Evolutionary conservation across 2,329 filamentous ascomycete genomes (phyloP).

Genomic region (Paramyrothecium roridum): DNA sequence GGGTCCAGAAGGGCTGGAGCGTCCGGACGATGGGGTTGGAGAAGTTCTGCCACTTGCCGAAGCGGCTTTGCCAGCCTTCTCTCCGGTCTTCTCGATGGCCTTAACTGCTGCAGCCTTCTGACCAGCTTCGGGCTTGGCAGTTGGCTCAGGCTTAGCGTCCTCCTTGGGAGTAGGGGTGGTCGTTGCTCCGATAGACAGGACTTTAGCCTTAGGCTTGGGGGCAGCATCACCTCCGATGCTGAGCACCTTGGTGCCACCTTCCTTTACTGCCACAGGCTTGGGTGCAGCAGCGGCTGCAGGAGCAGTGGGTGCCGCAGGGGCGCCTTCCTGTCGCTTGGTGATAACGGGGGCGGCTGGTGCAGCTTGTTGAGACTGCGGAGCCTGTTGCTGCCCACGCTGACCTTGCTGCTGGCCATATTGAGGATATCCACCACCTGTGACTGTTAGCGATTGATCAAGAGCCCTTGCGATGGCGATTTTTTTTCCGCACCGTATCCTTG

Average conservation of each 20-base stretch:
- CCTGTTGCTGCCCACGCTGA: conserved; percentile 31
- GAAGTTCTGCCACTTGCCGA: conserved; percentile 67
- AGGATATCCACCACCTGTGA: conserved; percentile 46
- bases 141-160: conserved; percentile 47
- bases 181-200: conserved; percentile 38
- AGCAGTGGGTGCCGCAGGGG: conserved; percentile 28
- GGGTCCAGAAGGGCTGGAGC: conserved; percentile 68
- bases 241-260: conserved; percentile 60
- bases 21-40: conserved; percentile 77
- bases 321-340: conserved; percentile 20
- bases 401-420: conserved; percentile 46
- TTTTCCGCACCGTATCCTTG: conserved; percentile 36
- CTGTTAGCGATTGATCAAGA: conserved; percentile 9
- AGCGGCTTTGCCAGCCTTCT: conserved; percentile 43
- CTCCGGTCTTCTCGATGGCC: conserved; percentile 87
- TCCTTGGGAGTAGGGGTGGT: conserved; percentile 37
- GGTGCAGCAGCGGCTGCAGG: conserved; percentile 41
- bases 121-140: conserved; percentile 61
- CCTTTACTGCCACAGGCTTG: conserved; percentile 52
- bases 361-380: conserved; percentile 36
- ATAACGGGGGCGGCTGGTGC: conserved; percentile 18
- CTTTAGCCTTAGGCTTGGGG: conserved; percentile 51
- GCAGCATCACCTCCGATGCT: conserved; percentile 63
- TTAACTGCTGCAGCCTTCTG: conserved; percentile 84
- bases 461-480: background rate